phyloP scores from a whole-genome alignment of 2,329 filamentous ascomycete genomes.

The Xylariaceae sp. region DNA sequence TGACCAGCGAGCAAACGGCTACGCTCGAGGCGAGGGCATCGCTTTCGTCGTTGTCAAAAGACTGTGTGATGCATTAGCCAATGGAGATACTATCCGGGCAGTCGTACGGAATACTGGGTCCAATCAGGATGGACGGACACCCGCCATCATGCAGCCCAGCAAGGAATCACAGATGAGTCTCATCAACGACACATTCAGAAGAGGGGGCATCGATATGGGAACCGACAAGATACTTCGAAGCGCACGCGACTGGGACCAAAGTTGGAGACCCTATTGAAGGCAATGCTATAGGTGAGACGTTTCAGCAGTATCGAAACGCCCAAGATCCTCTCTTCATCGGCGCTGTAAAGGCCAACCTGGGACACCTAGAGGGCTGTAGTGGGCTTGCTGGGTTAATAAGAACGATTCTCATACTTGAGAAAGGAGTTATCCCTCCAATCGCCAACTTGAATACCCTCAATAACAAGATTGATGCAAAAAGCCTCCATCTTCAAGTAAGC shows the following conservation, averaged over 20 bases:
- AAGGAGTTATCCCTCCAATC: conserved; percentile 11
- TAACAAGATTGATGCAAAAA: too few species aligned
- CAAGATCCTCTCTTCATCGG: conserved; percentile 10
- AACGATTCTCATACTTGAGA: conserved; percentile 16
- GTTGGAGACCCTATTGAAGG: conserved; percentile 16
- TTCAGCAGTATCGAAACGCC: conserved; percentile 3
- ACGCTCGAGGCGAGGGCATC: conserved; percentile 47
- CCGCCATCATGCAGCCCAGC: conserved; percentile 20
- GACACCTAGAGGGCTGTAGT: conserved; percentile 7
- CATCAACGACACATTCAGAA: conserved; percentile 27
- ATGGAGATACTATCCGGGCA: conserved; percentile 34
- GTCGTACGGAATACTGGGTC: conserved; percentile 26
- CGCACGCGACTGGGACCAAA: conserved; percentile 18
- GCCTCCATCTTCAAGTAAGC: too few species aligned
- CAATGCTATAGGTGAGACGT: conserved; percentile 8
- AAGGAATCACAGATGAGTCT: conserved; percentile 24
- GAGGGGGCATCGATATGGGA: conserved; percentile 7
- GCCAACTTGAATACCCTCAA: too few species aligned
- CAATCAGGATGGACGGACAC: conserved; percentile 22
- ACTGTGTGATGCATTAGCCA: conserved; percentile 40
- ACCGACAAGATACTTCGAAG: conserved; percentile 25
- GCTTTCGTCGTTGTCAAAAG: conserved; percentile 46
- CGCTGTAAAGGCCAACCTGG: conserved; percentile 11
- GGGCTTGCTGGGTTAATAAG: conserved; percentile 22
- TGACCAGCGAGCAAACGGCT: conserved; percentile 15